phyloP scores from a whole-genome alignment of 2,329 filamentous ascomycete species.

The Myriangium duriaei region DNA sequence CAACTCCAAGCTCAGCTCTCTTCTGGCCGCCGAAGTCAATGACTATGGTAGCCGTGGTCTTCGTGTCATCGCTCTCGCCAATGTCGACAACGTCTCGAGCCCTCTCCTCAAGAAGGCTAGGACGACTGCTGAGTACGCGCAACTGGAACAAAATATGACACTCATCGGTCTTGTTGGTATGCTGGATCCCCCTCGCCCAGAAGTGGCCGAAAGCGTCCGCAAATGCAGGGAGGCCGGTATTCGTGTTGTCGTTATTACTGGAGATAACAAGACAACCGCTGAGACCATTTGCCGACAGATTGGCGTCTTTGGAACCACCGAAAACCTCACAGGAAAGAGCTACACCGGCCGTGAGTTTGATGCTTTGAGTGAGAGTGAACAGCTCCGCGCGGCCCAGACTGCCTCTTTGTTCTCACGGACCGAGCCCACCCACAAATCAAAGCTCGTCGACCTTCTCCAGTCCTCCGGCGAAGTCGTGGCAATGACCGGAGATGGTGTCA shows the following conservation, averaged over 20 bases:
- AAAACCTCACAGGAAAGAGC: constrained; percentile 82
- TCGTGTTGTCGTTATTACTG: constrained; percentile 93
- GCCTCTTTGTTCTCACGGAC: constrained; percentile 93
- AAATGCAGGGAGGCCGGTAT: constrained; percentile 91
- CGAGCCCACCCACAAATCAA: constrained; percentile 93
- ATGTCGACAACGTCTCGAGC: constrained; percentile 59
- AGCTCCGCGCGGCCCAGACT: constrained; percentile 70
- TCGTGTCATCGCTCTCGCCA: constrained; percentile 87
- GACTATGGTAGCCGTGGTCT: constrained; percentile 87
- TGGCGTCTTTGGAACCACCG: constrained; percentile 71
- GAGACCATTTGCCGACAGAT: constrained; percentile 97
- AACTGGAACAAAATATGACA: constrained; percentile 89
- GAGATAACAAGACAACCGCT: constrained; percentile 94
- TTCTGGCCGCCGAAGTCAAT: constrained; percentile 68
- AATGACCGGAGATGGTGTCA: constrained; percentile 98
- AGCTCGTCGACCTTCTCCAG: constrained; percentile 90
- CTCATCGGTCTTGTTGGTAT: constrained; percentile 88
- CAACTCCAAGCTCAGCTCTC: constrained; percentile 52
- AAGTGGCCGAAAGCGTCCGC: constrained; percentile 73
- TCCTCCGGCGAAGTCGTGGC: constrained; percentile 87
- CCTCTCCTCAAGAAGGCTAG: constrained; percentile 60
- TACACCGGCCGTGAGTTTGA: constrained; percentile 95
- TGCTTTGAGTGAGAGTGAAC: constrained; percentile 61
- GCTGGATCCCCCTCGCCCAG: constrained; percentile 89
- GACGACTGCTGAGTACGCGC: constrained; percentile 68